These are phyloP conservation scores for Beauveria scarabaeidicola DNA, from an alignment of 2,329 filamentous ascomycete genomes.

Conservation along the genomic window DNA sequence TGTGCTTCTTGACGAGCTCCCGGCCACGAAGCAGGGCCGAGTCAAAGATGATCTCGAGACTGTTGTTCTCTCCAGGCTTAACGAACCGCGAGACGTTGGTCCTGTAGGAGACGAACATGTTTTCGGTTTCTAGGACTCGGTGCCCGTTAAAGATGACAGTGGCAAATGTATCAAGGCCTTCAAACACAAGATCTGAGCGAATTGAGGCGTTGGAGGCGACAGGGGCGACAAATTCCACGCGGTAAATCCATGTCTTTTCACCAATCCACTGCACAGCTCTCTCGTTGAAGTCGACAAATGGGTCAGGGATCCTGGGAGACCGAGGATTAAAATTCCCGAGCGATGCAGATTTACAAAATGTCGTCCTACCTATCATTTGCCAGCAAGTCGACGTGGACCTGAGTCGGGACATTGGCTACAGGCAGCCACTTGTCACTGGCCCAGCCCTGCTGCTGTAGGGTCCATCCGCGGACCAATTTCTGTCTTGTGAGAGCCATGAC, in stretches of 20 bases:
- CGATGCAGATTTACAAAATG: not conserved
- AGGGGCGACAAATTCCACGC: conserved; percentile 38
- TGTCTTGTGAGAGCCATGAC: conserved; percentile 2
- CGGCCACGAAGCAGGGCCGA: conserved; percentile 44
- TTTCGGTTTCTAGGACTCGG: conserved; percentile 46
- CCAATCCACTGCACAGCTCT: conserved; percentile 51
- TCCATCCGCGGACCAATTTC: conserved; percentile 19
- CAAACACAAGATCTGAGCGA: conserved; percentile 44
- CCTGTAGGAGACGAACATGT: conserved; percentile 56
- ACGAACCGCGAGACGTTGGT: conserved; percentile 40
- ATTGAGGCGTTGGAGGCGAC: conserved; percentile 16
- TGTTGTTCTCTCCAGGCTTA: conserved; percentile 29
- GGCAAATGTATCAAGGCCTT: conserved; percentile 57
- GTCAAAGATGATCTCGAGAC: conserved; percentile 48
- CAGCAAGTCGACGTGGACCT: conserved; percentile 30
- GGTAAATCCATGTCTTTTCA: conserved; percentile 53
- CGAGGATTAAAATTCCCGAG: not conserved
- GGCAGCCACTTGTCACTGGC: conserved; percentile 25
- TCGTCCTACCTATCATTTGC: conserved; percentile 24
- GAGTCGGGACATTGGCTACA: conserved; percentile 26
- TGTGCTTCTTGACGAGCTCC: conserved; percentile 41
- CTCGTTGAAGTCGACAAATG: conserved; percentile 55
- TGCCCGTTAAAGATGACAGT: conserved; percentile 47
- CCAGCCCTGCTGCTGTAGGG: conserved; percentile 18
- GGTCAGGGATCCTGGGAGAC: conserved; percentile 38